A percentile compares a stretch with the other conserved stretches of the same genome.
Conservation (phyloP, 352 stramenopile species). For the Phytophthora citrophthora region DNA sequence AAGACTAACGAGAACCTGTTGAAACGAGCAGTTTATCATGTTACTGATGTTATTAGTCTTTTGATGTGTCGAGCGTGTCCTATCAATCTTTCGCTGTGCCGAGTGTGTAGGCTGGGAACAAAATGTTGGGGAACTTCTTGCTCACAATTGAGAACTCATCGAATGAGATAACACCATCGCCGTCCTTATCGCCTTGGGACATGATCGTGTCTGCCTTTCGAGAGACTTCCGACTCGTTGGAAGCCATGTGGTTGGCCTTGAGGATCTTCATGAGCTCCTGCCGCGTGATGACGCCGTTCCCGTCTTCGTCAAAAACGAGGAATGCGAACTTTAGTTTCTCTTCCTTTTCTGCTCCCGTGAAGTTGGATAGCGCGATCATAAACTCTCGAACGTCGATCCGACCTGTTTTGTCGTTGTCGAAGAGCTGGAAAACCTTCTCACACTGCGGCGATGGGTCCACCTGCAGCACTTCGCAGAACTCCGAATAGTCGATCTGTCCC, state of each 20-base stretch:
- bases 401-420: slow-evolving; percentile 93
- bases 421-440: slow-evolving; percentile 95
- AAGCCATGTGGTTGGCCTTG: slow-evolving; percentile 96
- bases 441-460: slow-evolving; percentile 91
- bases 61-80: neutral
- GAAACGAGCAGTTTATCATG: neutral
- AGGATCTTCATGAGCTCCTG: slow-evolving; percentile 95
- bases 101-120: slow-evolving; percentile 90
- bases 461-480: slow-evolving; percentile 97
- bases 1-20: slow-evolving; percentile 21
- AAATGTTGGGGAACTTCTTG: slow-evolving; percentile 98
- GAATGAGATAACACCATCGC: slow-evolving; percentile 97
- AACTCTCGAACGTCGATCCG: slow-evolving; percentile 95
- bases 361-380: slow-evolving; percentile 95
- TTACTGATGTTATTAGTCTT: neutral
- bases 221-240: slow-evolving; percentile 90
- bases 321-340: slow-evolving; percentile 98
- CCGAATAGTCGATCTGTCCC: slow-evolving; percentile 96
- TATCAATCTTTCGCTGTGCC: slow-evolving; percentile 61
- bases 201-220: slow-evolving; percentile 98
- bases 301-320: slow-evolving; percentile 95
- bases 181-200: slow-evolving; percentile 95
- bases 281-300: slow-evolving; percentile 95
- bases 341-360: slow-evolving; percentile 94
- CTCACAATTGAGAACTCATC: slow-evolving; percentile 96